Conservation (phyloP, 2,329 filamentous ascomycete genomes). For the Plectosphaerella plurivora region DNA sequence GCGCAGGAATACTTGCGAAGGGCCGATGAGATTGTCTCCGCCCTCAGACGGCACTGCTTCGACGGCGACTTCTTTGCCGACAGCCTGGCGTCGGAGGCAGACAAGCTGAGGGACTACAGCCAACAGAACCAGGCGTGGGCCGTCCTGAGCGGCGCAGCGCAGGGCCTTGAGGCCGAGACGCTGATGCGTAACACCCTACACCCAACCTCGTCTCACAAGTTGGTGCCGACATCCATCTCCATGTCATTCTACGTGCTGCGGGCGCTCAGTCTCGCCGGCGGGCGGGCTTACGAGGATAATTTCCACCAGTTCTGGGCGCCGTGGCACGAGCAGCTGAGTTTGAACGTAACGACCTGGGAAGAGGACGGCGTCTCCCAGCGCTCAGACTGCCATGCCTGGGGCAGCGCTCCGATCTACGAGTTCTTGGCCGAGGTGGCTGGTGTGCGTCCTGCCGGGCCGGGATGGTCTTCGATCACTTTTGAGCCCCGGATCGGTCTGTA, state of each 20-base stretch:
- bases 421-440: conserved; percentile 13
- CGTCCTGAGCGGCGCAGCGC: conserved; percentile 24
- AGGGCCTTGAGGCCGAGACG: conserved; percentile 3
- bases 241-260: conserved; percentile 14
- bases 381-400: conserved; percentile 17
- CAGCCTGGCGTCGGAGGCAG: conserved; percentile 22
- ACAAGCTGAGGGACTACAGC: conserved; percentile 18
- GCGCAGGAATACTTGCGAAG: conserved; percentile 23
- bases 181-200: conserved; percentile 1
- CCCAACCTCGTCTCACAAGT: not conserved
- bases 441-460: conserved; percentile 7
- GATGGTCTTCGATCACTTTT: conserved; percentile 7
- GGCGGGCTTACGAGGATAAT: conserved; percentile 7
- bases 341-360: conserved; percentile 12
- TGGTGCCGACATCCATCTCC: conserved; percentile 2
- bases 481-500: conserved; percentile 3
- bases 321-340: conserved; percentile 8
- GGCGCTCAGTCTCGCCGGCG: conserved; percentile 5
- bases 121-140: conserved; percentile 31
- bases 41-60: conserved; percentile 24
- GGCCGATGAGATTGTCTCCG: conserved; percentile 15
- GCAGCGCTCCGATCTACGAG: conserved; percentile 14
- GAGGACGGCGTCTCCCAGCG: conserved; percentile 12
- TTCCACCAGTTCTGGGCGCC: conserved; percentile 12
- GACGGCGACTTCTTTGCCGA: conserved; percentile 27